Conservation (phyloP, 257 asterid genomes). For the Vinca minor region DNA sequence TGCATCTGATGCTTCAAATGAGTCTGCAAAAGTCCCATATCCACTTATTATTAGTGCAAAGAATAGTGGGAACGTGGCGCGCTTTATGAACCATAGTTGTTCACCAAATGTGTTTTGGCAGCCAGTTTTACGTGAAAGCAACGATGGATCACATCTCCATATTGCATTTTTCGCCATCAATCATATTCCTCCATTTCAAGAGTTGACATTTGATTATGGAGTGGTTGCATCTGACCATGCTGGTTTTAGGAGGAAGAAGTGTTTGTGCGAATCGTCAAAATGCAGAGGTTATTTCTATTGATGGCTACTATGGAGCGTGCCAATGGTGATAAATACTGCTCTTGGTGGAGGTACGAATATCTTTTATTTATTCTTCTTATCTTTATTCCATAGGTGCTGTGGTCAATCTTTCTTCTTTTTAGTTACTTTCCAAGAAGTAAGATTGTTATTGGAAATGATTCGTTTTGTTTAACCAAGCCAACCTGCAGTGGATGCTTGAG, state of each 20-base stretch:
- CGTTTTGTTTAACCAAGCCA: neutral
- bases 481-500: neutral
- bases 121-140: slow-evolving; percentile 65
- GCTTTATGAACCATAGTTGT: slow-evolving; percentile 96
- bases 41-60: slow-evolving; percentile 67
- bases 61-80: slow-evolving; percentile 71
- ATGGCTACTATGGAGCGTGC: neutral
- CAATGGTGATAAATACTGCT: neutral
- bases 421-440: neutral
- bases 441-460: neutral
- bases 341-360: slow-evolving; percentile 12
- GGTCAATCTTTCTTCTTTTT: neutral
- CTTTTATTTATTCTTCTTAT: neutral
- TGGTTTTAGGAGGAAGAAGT: slow-evolving; percentile 52
- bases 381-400: neutral
- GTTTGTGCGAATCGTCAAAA: slow-evolving; percentile 64
- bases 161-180: slow-evolving; percentile 75
- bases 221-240: slow-evolving; percentile 45
- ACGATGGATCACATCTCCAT: slow-evolving; percentile 51
- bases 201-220: slow-evolving; percentile 82
- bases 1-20: slow-evolving; percentile 29
- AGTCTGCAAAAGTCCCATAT: slow-evolving; percentile 41
- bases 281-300: slow-evolving; percentile 76
- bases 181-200: slow-evolving; percentile 94
- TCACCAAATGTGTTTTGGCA: slow-evolving; percentile 76